Percentiles rank a stretch among this genome's conserved stretches.
phyloP scores from a whole-genome alignment of 176 grass and related monocot species.

The Echinochloa phyllopogon region DNA sequence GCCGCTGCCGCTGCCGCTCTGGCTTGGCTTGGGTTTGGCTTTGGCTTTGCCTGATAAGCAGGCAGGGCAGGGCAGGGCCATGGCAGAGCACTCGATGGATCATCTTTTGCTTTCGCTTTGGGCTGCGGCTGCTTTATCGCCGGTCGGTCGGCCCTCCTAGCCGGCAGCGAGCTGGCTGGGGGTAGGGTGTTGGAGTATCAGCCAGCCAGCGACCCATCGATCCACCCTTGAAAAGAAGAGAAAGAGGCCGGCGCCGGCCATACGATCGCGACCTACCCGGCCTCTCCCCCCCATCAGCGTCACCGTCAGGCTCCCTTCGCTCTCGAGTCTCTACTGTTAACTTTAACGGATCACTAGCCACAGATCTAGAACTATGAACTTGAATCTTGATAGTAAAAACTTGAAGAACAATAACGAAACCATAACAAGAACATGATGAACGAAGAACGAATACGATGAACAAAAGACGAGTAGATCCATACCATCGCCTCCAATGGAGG shows the following conservation, averaged over 20 bases:
- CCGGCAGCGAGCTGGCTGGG: not conserved
- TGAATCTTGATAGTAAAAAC: too few relatives aligned
- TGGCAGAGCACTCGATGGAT: conserved; percentile 17
- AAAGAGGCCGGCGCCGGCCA: not conserved
- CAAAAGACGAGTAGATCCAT: too few relatives aligned
- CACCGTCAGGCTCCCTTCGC: not conserved
- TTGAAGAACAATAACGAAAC: too few relatives aligned
- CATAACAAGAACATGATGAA: too few relatives aligned
- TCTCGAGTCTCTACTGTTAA: too few relatives aligned
- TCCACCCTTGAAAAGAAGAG: conserved; percentile 17
- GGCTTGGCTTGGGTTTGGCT: not conserved
- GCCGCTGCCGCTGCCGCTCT: not conserved
- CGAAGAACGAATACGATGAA: too few relatives aligned
- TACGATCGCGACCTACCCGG: not conserved
- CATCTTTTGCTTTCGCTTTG: conserved; percentile 27
- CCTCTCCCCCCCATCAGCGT: not conserved
- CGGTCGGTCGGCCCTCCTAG: not conserved
- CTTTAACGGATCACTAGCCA: too few relatives aligned
- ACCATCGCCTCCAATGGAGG: too few relatives aligned
- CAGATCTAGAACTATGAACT: too few relatives aligned
- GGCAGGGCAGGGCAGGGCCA: not conserved
- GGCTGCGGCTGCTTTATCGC: conserved; percentile 2
- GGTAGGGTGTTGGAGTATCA: not conserved
- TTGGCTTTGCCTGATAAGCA: not conserved
- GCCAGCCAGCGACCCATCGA: not conserved